A percentile compares a stretch with the other conserved stretches of the same genome.
These are phyloP conservation scores for Colletotrichum sp. DNA, from an alignment of 2,329 filamentous ascomycete species.

Conservation along the genomic window DNA sequence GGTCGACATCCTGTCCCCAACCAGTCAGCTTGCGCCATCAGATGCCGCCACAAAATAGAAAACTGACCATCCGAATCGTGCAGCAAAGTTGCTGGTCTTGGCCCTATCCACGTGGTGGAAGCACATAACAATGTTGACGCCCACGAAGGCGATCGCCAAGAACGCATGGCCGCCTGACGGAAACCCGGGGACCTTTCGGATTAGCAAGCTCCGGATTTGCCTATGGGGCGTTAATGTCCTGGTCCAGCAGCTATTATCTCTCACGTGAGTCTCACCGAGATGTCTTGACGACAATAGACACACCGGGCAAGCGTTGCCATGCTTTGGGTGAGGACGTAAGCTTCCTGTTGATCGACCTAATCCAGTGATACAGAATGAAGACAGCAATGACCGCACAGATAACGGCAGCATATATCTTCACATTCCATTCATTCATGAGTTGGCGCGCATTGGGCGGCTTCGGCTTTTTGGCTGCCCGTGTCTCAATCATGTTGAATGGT, in stretches of 20 bases:
- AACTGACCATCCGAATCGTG: conserved; percentile 27
- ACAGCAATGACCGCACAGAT: neutral
- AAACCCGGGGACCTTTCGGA: neutral
- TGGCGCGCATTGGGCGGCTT: conserved; percentile 1
- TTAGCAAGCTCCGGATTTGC: neutral
- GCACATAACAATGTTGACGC: conserved; percentile 35
- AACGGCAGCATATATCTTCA: neutral
- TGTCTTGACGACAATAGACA: neutral
- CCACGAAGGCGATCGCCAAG: conserved; percentile 31
- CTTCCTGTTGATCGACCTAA: neutral
- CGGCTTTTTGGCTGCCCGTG: neutral
- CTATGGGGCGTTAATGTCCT: neutral
- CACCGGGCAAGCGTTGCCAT: neutral
- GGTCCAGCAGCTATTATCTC: neutral
- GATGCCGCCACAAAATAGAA: rapidly evolving
- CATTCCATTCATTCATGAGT: neutral
- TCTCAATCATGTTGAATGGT: neutral
- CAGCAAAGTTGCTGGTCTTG: conserved; percentile 33
- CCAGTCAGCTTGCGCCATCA: neutral
- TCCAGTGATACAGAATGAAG: neutral
- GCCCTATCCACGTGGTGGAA: conserved; percentile 37
- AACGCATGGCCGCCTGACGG: conserved; percentile 30
- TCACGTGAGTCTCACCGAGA: neutral
- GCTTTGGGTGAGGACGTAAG: neutral
- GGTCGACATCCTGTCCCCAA: conserved; percentile 44